Percentiles rank a stretch among this genome's conserved stretches.
phyloP scores from a whole-genome alignment of 1,284 basidiomycete genomes.

The Marasmius fiardii region DNA sequence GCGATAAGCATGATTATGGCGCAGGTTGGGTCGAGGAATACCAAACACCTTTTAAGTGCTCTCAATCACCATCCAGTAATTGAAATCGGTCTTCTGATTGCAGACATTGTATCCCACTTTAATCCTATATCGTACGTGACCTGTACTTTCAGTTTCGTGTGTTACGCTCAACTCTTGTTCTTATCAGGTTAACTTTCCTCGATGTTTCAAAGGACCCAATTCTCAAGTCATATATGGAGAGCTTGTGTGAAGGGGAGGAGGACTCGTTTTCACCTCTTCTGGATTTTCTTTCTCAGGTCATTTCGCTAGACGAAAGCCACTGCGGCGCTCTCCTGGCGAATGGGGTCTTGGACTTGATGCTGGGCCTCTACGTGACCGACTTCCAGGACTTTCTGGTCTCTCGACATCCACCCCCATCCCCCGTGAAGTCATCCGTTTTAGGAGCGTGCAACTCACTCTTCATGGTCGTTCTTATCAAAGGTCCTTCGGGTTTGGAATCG shows the following conservation, averaged over 20 bases:
- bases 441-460: slow-evolving; percentile 5
- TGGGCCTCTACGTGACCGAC: slow-evolving; percentile 10
- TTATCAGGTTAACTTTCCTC: not conserved
- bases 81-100: no score
- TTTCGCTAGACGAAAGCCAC: not conserved
- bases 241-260: not conserved
- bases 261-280: slow-evolving; percentile 4
- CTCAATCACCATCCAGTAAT: not conserved
- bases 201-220: not conserved
- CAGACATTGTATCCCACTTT: no score
- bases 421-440: not conserved
- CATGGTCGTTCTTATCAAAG: not conserved
- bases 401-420: not conserved
- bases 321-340: not conserved
- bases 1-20: not conserved
- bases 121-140: no score
- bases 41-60: not conserved
- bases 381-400: slow-evolving; percentile 2
- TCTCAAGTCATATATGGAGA: not conserved
- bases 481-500: not conserved
- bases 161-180: not conserved
- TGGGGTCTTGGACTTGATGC: slow-evolving; percentile 6
- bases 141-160: no score
- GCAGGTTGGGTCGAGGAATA: slow-evolving; percentile 7
- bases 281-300: slow-evolving; percentile 2